phyloP scores from a whole-genome alignment of 2,329 filamentous ascomycete species.

The Calonectria fujianensis region DNA sequence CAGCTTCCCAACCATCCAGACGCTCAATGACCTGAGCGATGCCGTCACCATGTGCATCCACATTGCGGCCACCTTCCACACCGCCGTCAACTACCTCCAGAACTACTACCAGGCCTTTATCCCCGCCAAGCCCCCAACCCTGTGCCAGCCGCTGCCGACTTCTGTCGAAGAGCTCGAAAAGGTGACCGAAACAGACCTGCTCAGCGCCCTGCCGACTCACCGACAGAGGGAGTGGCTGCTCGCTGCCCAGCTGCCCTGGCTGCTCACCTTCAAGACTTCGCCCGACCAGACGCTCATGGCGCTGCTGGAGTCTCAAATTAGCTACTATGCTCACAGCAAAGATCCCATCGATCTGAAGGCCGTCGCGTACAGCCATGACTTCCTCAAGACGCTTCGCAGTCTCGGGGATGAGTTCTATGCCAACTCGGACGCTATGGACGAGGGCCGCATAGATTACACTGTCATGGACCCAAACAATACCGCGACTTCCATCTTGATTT shows the following conservation, averaged over 20 bases:
- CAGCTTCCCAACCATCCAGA: slow-evolving; percentile 65
- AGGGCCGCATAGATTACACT: not conserved
- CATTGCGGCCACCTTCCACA: slow-evolving; percentile 70
- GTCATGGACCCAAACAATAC: not conserved
- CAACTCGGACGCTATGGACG: not conserved
- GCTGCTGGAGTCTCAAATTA: not conserved
- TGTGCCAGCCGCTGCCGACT: slow-evolving; percentile 60
- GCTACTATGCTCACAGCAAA: not conserved
- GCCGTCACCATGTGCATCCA: slow-evolving; percentile 72
- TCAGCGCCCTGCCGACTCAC: slow-evolving; percentile 64
- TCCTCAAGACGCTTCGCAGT: not conserved
- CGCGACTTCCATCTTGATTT: not conserved
- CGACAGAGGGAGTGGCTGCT: slow-evolving; percentile 67
- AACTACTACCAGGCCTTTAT: slow-evolving; percentile 71
- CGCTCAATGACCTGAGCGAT: slow-evolving; percentile 64
- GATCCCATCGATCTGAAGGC: not conserved
- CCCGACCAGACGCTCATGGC: not conserved
- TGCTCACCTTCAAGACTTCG: slow-evolving; percentile 64
- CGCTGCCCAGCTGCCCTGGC: slow-evolving; percentile 65
- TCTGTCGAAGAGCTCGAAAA: slow-evolving; percentile 55
- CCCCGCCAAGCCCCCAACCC: slow-evolving; percentile 63
- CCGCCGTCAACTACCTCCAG: slow-evolving; percentile 71
- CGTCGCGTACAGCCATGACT: not conserved
- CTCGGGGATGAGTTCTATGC: not conserved
- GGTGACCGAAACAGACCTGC: slow-evolving; percentile 57